phyloP scores from a whole-genome alignment of 495 filamentous ascomycete genomes.

The Podospora australis region DNA sequence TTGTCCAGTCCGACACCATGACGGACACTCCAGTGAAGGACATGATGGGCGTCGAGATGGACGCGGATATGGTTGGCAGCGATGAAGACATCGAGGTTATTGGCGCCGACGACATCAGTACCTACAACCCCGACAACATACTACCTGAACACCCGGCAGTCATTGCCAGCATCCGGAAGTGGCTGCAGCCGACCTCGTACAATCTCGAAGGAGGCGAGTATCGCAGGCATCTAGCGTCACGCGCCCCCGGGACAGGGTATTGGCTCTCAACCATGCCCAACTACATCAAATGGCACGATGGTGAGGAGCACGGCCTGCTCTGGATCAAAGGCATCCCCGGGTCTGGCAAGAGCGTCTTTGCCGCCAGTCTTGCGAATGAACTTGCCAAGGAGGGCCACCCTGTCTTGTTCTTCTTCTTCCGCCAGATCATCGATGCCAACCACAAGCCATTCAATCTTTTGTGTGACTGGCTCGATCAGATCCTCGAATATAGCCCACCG shows the following conservation, averaged over 20 bases:
- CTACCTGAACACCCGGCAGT: conserved; percentile 19
- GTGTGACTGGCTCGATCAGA: conserved; percentile 43
- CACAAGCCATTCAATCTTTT: conserved; percentile 32
- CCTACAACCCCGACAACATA: conserved; percentile 27
- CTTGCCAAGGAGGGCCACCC: conserved; percentile 27
- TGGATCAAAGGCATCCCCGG: conserved; percentile 50
- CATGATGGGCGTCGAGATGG: neutral
- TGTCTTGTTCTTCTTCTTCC: conserved; percentile 51
- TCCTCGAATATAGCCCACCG: conserved; percentile 32
- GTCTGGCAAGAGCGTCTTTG: conserved; percentile 46
- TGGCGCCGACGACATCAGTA: conserved; percentile 22
- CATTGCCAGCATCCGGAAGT: conserved; percentile 25
- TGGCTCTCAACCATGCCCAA: conserved; percentile 34
- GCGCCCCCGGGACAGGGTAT: conserved; percentile 37
- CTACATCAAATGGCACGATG: conserved; percentile 39
- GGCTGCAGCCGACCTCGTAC: conserved; percentile 37
- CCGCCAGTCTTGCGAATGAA: conserved; percentile 30
- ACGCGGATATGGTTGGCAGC: conserved; percentile 7
- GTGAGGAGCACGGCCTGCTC: conserved; percentile 29
- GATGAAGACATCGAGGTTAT: conserved; percentile 26
- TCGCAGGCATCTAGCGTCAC: conserved; percentile 33
- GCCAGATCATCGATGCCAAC: conserved; percentile 46
- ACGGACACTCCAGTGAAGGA: too few species aligned
- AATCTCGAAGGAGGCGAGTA: conserved; percentile 22
- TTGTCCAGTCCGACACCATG: too few species aligned